Evolutionary conservation across 257 asterid species (phyloP), one percentile per base, ranked within the genome.

Genomic region (Nicotiana tomentosiformis): DNA sequence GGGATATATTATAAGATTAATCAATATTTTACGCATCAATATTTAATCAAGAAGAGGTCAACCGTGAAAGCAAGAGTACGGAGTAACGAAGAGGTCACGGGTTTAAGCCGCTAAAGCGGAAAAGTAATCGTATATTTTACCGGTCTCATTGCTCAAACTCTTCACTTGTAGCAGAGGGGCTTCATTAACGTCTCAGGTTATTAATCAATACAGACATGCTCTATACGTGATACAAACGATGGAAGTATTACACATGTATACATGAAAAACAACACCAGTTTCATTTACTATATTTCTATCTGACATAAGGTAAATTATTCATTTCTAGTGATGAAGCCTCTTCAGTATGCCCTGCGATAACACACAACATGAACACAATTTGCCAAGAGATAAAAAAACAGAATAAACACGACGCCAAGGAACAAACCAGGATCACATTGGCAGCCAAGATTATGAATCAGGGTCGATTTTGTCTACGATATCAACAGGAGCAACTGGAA

Each of bases 401-500:
- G 8, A 67, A 7, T 7, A 4, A 67, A 33, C 51, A 33, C 51
- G 26, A 7, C 33, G 14, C 30, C 1, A 68, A 70, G 60, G 14
- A 11, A 43, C 78, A 12, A 43, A 43, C 78, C 60, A 20, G 0
- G 58, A 37, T 37, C 32, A 37, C 12, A 12, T 4, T 0, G 20
- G 1, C n/a, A 1, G 43, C 33, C 35, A 20, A 74, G 5, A 26
- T 49, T 49, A 74, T 0, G 62, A 23, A 4, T 65, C 10, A 32
- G 77, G 51, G 1, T 66, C 83, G 7, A 39, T 64, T 30, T 80
- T 3, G 74, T 93, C 94, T 20, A 85, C 86, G 32, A 87, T 16
- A 78, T 92, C 97, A 0, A 96, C 91, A 0, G 94, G 91, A 29
- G 89, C 84, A 32, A 96, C 87, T 1, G 98, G 98, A 66, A 96